These are phyloP conservation scores for Lactarius indigo DNA, from an alignment of 768 basidiomycete genomes.

Conservation along the genomic window DNA sequence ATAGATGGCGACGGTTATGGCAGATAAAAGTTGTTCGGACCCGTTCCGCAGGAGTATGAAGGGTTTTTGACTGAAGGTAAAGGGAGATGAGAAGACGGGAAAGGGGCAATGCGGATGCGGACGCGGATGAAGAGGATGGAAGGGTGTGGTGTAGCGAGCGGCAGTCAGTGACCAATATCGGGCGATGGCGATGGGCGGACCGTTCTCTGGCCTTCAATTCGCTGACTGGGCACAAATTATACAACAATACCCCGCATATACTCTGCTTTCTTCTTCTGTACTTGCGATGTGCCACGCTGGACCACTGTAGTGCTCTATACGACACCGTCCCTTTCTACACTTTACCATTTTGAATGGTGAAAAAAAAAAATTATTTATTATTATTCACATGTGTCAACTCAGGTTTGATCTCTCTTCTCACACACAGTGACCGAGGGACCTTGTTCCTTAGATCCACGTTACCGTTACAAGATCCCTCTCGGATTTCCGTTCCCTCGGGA, in stretches of 20 bases:
- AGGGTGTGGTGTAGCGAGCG: conserved; percentile 32
- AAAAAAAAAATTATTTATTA: neutral
- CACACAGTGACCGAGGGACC: neutral
- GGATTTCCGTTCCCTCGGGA: conserved; percentile 13
- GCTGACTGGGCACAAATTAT: no score
- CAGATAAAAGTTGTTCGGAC: neutral
- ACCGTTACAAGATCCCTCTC: conserved; percentile 3
- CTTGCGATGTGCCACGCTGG: no score
- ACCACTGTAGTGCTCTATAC: neutral
- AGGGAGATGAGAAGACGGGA: conserved; percentile 10
- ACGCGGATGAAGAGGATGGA: conserved; percentile 34
- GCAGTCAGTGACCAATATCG: conserved; percentile 30
- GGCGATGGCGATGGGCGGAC: conserved; percentile 27
- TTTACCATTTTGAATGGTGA: conserved; percentile 20
- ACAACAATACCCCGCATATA: neutral
- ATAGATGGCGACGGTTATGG: neutral
- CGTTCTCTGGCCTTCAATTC: neutral
- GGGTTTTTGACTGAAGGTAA: neutral
- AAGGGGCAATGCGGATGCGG: conserved; percentile 17
- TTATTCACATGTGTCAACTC: conserved; percentile 13
- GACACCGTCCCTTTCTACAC: neutral
- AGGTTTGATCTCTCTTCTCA: neutral
- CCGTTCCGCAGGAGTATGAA: neutral
- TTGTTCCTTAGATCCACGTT: conserved; percentile 19
- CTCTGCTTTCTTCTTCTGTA: neutral